Evolutionary conservation across 179 eudicot genomes (phyloP), one percentile per base, ranked within the genome.

Genomic region (Actinidia chinensis): DNA sequence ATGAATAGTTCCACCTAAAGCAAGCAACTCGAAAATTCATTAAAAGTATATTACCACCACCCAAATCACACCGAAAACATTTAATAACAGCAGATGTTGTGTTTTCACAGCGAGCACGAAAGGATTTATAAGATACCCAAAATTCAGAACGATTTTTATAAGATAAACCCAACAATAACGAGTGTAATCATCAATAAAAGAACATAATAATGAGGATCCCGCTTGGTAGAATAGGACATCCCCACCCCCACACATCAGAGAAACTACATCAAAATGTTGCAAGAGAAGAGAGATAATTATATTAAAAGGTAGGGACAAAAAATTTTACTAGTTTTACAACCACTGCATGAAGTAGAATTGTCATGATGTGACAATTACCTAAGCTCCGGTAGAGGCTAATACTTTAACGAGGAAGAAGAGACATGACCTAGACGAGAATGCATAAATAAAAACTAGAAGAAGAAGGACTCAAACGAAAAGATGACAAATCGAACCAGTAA

Each of bases 361-460:
- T 70, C 55, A 20, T 9, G 11, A 0, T 28, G 1, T 43, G 10
- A 33, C 13, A 70, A 70, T 23, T 18, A 0, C 74, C 74, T 22
- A 44, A 70, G 36, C 74, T 4, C 67, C 33, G 0, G 28, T 56
- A 14, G 67, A 55, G 0, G 4, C 23, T 11, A 74, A 74, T 7
- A 58, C 8, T 74, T 74, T 40, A 74, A 58, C n/a, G 55, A 42
- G 42, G 52, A 59, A n/a, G 17, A 11, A 4, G 68, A 74, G 43
- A 74, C 77, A 74, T 74, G 77, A 40, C 77, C 77, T 5, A 74
- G 40, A 8, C 66, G 6, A 74, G 77, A 74, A 56, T 74, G 77
- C 66, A 74, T n/a, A 59, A 60, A 59, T 36, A 58, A 59, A 59
- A 74, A 9, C n/a, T 44, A 60, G 68, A 74, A 64, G 68, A 36